Base-by-base conservation (phyloP, 176 grass and related monocot species). In the Bothriochloa decipiens region DNA sequence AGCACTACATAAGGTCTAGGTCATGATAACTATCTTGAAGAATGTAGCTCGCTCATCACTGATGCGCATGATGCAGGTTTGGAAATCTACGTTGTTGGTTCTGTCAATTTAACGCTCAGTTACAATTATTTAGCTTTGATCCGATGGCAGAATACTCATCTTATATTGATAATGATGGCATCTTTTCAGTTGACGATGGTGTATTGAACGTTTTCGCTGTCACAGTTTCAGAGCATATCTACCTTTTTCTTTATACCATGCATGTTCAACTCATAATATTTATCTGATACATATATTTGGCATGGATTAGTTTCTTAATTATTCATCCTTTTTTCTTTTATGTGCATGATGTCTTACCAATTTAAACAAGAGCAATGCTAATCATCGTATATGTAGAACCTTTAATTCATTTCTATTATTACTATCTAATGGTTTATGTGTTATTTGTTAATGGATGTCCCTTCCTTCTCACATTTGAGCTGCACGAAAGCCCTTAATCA, bases 111-210 rank as follows among this genome's bases (percentile, higher is more conserved):
- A 65, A 4, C 2, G n/a, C 18, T 95, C 77, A 95, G 93, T 58
- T 95, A 92, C 74, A 98, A 93, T 83, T 72, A 93, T n/a, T n/a
- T 66, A 98, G 96, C 73, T 89, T 93, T 9, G 96, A 98, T 78
- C 92, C 96, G 11, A 20, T 98, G 68, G 83, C 92, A 32, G 96
- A 98, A 83, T 91, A 88, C 88, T 83, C 93, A 27, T 82, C 75
- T 0, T 95, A 87, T 65, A 87, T 98, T 75, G 96, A 98, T 89
- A 98, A 98, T 65, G 89, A 74, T 12, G 42, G 8, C 45, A 74
- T 12, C 10, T 98, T 98, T 70, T 92, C 93, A 47, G 87, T 98
- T 80, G 96, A 98, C 83, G 93, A n/a, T n/a, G n/a, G 96, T 17
- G 82, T 98, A 70, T 37, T 98, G 79, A 71, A 91, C 76, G 96